Base-by-base conservation (phyloP, 2,329 filamentous ascomycete genomes). In the Xylariaceae sp. region DNA sequence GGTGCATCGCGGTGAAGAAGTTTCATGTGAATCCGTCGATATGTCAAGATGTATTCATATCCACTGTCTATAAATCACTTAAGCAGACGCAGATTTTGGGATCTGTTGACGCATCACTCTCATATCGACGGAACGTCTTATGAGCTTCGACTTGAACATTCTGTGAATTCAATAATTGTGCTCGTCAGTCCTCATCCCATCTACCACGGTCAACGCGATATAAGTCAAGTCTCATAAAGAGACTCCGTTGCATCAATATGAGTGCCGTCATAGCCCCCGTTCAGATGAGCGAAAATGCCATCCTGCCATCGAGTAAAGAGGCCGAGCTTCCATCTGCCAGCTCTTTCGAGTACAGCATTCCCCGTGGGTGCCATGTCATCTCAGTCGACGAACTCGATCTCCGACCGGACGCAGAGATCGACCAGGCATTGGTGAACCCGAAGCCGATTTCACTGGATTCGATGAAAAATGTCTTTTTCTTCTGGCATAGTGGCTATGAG, bases 401-500 rank as follows among this genome's bases (percentile, higher is more conserved):
- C 2, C 75, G 80, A 7, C 65, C 78, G 2, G 80, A 82, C 53
- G 62, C 70, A 2, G 75, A 78, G 59, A 71, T 82, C 34, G 79
- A 82, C 58, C 56, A 72, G 13, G 73, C 73, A 9, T 63, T 82
- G 35, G 64, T 75, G 0, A 66, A 77, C 54, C 76, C 75, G 0
- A 65, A 63, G 17, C 72, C 76, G 17, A 68, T 79, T 34, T 67
- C 71, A 48, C 3, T 15, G 0, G 68, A 71, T 18, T 61, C 58
- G 35, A 75, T 77, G 51, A 84, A 84, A 67, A 82, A 83, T 52
- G 72, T 84, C 30, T 85, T 81, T 76, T 81, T 83, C 66, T 85
- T 82, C 71, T 85, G 82, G 82, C 75, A 84, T 67, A 71, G 71
- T 2, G 82, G 82, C 34, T 80, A 77, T 64, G 49, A 64, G 2